Percentiles rank a stretch among this genome's conserved stretches.
These are phyloP conservation scores for Podila epigama DNA, from an alignment of 192 early-diverging fungal genomes.

Conservation along the genomic window DNA sequence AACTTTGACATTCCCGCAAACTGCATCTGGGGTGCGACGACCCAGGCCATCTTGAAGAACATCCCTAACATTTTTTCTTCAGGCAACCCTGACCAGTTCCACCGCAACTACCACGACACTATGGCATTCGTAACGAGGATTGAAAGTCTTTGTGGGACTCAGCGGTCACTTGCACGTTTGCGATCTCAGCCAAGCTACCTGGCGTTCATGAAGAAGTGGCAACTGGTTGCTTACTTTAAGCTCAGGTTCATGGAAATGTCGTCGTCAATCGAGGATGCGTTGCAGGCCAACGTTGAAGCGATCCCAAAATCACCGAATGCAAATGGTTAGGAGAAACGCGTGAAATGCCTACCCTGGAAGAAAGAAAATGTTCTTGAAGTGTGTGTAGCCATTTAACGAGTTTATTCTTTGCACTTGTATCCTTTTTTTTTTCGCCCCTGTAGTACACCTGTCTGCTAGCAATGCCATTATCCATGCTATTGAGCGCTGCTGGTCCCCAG, in stretches of 20 bases:
- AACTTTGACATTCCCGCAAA: conserved; percentile 69
- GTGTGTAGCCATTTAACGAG: no score
- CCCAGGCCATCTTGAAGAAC: conserved; percentile 55
- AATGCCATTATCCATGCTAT: conserved; percentile 60
- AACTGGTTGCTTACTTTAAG: conserved; percentile 68
- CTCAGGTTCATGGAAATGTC: conserved; percentile 62
- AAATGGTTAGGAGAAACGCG: conserved; percentile 7
- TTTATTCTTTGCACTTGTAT: neutral
- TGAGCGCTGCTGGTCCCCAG: conserved; percentile 62
- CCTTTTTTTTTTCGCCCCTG: neutral
- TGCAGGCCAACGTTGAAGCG: conserved; percentile 19
- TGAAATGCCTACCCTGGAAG: neutral
- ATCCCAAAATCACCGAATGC: neutral
- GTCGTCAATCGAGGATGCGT: conserved; percentile 47
- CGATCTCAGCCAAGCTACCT: conserved; percentile 57
- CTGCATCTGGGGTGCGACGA: conserved; percentile 63
- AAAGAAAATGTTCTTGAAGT: no score
- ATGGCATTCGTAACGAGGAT: conserved; percentile 61
- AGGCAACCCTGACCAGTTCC: conserved; percentile 75
- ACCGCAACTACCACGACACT: conserved; percentile 67
- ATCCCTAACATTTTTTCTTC: conserved; percentile 63
- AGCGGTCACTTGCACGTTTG: conserved; percentile 56
- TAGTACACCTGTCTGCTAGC: conserved; percentile 52
- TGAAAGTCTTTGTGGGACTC: conserved; percentile 54
- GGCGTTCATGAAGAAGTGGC: conserved; percentile 68